Conservation (phyloP, 345 rosid species). For the Syzygium oleosum region DNA sequence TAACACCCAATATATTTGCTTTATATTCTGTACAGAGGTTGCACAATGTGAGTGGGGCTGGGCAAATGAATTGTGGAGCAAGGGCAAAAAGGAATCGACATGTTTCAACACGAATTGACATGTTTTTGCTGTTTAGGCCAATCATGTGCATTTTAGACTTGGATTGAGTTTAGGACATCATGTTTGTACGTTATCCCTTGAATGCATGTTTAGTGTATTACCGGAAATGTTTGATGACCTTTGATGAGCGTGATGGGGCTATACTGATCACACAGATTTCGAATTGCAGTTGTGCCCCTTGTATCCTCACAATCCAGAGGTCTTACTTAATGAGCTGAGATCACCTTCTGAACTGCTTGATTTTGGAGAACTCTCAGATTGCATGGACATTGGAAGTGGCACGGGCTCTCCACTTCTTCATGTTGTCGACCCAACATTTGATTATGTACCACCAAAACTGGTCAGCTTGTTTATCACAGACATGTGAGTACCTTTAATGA, state of each 20-base stretch:
- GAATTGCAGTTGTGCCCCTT: conserved; percentile 78
- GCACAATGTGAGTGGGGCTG: too few relatives aligned
- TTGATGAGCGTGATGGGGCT: not conserved
- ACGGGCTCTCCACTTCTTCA: conserved; percentile 72
- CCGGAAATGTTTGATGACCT: not conserved
- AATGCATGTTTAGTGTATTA: not conserved
- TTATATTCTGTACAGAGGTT: too few relatives aligned
- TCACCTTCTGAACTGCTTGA: conserved; percentile 93
- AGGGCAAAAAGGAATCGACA: too few relatives aligned
- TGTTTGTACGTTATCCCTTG: not conserved
- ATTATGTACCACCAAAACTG: conserved; percentile 93
- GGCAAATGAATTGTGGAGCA: too few relatives aligned
- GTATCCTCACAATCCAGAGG: conserved; percentile 98
- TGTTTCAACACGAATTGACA: not conserved
- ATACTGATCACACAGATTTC: not conserved
- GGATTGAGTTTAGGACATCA: not conserved
- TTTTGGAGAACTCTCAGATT: conserved; percentile 97
- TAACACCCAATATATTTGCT: too few relatives aligned
- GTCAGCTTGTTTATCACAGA: conserved; percentile 96
- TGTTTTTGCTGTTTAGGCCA: not conserved
- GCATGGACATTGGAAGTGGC: conserved; percentile 70
- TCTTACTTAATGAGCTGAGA: conserved; percentile 83
- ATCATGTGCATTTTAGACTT: not conserved
- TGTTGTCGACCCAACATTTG: conserved; percentile 90
- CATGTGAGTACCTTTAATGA: conserved; percentile 52